Conservation (phyloP, 73 alveolate genomes). For the Uronychia binucleata region DNA sequence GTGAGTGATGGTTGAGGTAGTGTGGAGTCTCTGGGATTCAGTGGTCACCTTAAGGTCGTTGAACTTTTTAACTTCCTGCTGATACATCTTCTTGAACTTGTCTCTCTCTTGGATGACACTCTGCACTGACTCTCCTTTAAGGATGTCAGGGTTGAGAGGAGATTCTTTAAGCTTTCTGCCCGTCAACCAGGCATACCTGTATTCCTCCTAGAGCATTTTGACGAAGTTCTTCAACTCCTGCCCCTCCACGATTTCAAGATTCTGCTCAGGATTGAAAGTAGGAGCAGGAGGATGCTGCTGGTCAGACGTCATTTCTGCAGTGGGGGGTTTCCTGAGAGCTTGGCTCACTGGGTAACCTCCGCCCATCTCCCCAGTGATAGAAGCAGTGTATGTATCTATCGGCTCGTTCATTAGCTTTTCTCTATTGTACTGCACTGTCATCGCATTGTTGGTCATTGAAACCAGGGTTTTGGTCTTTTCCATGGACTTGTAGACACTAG, state of each 20-base stretch:
- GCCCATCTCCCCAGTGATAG: slow-evolving; percentile 1
- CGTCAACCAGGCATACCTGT: not conserved
- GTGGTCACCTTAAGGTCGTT: slow-evolving; percentile 9
- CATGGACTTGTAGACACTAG: slow-evolving; percentile 5
- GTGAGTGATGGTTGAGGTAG: too few species aligned
- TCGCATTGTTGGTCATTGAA: not conserved
- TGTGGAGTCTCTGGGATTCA: slow-evolving; percentile 43
- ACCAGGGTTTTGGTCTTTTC: slow-evolving; percentile 1
- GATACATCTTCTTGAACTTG: slow-evolving; percentile 18
- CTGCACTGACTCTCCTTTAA: slow-evolving; percentile 5
- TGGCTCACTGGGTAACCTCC: too few species aligned
- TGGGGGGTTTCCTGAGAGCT: not conserved
- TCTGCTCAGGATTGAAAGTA: not conserved
- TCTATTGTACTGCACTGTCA: not conserved
- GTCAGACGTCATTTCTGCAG: not conserved
- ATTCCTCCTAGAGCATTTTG: not conserved
- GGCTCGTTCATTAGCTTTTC: not conserved
- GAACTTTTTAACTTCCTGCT: slow-evolving; percentile 22
- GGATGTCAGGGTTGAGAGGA: slow-evolving; percentile 1
- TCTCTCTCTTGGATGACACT: slow-evolving; percentile 15
- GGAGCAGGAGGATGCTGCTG: not conserved
- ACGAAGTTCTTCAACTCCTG: not conserved
- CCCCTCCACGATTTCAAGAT: not conserved
- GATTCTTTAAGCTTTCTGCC: not conserved
- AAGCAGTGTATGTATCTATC: not conserved